Base-by-base conservation (phyloP, 2,329 filamentous ascomycete species). In the Ophiosphaerella narmari region DNA sequence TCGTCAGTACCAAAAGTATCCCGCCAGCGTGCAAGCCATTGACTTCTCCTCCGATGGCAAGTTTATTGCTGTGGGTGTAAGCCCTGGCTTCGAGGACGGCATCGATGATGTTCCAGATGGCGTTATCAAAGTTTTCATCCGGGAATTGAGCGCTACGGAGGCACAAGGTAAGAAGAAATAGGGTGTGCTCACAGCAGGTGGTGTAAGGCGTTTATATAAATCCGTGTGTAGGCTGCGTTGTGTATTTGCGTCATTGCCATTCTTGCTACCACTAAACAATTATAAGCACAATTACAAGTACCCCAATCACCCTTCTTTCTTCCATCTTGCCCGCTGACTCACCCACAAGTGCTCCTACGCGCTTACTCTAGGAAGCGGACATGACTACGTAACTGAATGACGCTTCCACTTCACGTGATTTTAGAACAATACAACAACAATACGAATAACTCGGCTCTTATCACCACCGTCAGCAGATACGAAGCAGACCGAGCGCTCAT, bases 51-150 rank as follows among this genome's bases (percentile, higher is more conserved):
- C 77, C 1, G 87, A 94, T 63, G 92, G 92, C 7, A 88, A 82
- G 61, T 88, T 86, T 57, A 78, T 96, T 32, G 92, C 90, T 18
- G 83, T 96, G 37, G 91, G 83, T 8, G 84, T 91, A 7, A 94
- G 90, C 63, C 91, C 91, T 0, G 90, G 91, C 1, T 96, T 96
- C 65, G 91, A 96, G 77, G 84, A 95, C 57, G 91, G 89, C 4
- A 87, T 90, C 74, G 89, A 95, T 60, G 87, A 94, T 59, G 88
- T 90, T 51, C 85, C 85, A 1, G 90, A 90, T 6, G 81, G 85
- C 45, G 85, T 72, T 24, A 78, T 93, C 5, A 88, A 87, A 63
- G 82, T 99, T 26, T 86, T 89, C 67, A 83, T 99, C 24, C 81
- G 93, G 52, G 91, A 96, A 75, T 78, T 99, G 44, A 86, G 87